Conservation (phyloP, 2,329 filamentous ascomycete genomes). For the Fusarium drepaniforme region DNA sequence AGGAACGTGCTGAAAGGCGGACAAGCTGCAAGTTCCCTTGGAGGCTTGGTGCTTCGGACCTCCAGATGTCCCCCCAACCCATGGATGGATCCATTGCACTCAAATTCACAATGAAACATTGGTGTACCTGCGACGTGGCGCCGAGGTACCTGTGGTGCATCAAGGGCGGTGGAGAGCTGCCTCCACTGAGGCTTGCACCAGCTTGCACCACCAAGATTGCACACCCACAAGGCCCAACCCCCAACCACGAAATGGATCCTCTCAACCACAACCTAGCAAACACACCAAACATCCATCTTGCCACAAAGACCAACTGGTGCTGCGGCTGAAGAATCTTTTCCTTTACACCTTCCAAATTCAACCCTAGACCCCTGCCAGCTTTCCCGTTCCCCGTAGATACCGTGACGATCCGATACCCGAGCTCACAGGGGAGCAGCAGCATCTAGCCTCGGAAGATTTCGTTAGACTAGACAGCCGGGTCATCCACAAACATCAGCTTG, state of each 20-base stretch:
- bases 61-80: neutral
- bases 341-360: neutral
- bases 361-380: conserved; percentile 17
- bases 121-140: conserved; percentile 15
- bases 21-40: neutral
- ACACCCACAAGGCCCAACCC: neutral
- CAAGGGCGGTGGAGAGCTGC: conserved; percentile 2
- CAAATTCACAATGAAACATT: conserved; percentile 1
- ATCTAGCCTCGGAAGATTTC: neutral
- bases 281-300: neutral
- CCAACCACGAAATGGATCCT: neutral
- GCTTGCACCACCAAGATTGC: conserved; percentile 3
- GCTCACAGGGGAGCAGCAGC: neutral
- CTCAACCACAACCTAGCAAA: conserved; percentile 1
- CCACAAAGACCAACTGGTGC: neutral
- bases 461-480: neutral
- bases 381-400: neutral
- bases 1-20: neutral
- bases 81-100: neutral
- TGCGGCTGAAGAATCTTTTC: neutral
- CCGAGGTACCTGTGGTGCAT: conserved; percentile 11
- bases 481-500: neutral
- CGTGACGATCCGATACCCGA: conserved; percentile 22
- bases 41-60: neutral
- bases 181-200: conserved; percentile 21